Base-by-base conservation (phyloP, 495 filamentous ascomycete species). In the Aspergillus bertholletiae region DNA sequence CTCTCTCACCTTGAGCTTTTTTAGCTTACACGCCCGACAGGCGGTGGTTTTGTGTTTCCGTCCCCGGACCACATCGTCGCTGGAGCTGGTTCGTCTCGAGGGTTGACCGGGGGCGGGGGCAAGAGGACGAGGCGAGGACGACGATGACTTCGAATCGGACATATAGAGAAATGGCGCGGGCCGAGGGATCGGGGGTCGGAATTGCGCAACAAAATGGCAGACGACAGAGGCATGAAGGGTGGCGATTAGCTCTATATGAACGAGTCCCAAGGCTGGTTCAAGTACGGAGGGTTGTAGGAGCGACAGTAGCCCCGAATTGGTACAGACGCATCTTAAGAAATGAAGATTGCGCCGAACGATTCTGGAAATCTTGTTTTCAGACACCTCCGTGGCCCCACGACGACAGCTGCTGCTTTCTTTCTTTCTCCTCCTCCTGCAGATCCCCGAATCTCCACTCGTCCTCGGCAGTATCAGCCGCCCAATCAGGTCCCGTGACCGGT, bases 11-110 rank as follows among this genome's bases (percentile, higher is more conserved):
- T 67, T 69, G n/a, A 64, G 54, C 47, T 69, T 69, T 54, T 63
- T 63, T 22, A 54, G 49, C 30, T 69, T 69, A 51, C 66, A 69
- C 34, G 58, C 53, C 40, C 51, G 35, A 50, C 66, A 69, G 28
- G 66, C 66, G 22, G 66, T 65, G 23, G 59, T 63, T 32, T 64
- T 64, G 56, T 65, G 62, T 26, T 65, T 65, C 17, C 62, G 56
- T 2, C 44, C 48, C 17, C 46, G 47, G 8, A 46, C 51, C 13
- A 46, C 51, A 50, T 65, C 54, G 9, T 57, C 58, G 13, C 45
- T 11, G 1, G 55, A 51, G 7, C 30, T 41, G 17, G 49, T 56
- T 18, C 34, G 34, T 21, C 26, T 30, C 3, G 47, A 32, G 2
- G 49, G 49, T 13, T 20, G 46, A 6, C 46, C 49, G 23, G 55